Conservation (phyloP, 23 red algal species). For the Cyanidioschyzon merolae region DNA sequence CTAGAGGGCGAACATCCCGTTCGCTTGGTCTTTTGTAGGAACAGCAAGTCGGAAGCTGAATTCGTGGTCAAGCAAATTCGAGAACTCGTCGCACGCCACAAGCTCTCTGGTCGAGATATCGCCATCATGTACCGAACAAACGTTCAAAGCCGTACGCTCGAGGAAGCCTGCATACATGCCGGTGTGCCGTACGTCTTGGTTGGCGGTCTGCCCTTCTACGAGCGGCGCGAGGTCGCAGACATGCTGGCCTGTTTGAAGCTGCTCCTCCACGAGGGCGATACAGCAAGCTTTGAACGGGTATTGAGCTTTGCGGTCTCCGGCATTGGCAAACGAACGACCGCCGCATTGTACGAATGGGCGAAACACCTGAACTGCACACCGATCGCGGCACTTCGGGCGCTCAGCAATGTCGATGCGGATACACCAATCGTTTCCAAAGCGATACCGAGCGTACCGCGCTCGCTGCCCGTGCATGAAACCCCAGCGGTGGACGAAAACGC, state of each 20-base stretch:
- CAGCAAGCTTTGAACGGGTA: conserved; percentile 31
- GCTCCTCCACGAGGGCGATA: conserved; percentile 27
- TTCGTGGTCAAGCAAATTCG: conserved; percentile 18
- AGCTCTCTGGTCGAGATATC: conserved; percentile 18
- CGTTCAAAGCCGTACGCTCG: conserved; percentile 36
- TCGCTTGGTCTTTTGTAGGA: background rate
- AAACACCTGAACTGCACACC: background rate
- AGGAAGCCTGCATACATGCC: conserved; percentile 33
- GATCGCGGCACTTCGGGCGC: conserved; percentile 27
- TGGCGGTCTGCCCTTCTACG: conserved; percentile 62
- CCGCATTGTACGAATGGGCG: background rate
- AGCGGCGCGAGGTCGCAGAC: conserved; percentile 51
- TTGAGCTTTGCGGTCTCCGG: conserved; percentile 48
- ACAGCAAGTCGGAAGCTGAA: conserved; percentile 1
- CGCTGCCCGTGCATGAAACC: too few relatives aligned
- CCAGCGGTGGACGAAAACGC: too few relatives aligned
- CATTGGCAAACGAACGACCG: conserved; percentile 32
- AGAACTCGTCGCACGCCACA: background rate
- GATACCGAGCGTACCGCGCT: background rate
- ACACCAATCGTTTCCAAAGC: background rate
- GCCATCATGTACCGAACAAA: conserved; percentile 73
- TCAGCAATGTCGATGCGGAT: background rate
- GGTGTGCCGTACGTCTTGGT: conserved; percentile 49
- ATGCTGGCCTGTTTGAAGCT: conserved; percentile 48
- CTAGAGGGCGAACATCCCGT: background rate